Evolutionary conservation across 108 stramenopile species (phyloP), one percentile per base, ranked within the genome.

Genomic region (Stephanodiscus minutulus): DNA sequence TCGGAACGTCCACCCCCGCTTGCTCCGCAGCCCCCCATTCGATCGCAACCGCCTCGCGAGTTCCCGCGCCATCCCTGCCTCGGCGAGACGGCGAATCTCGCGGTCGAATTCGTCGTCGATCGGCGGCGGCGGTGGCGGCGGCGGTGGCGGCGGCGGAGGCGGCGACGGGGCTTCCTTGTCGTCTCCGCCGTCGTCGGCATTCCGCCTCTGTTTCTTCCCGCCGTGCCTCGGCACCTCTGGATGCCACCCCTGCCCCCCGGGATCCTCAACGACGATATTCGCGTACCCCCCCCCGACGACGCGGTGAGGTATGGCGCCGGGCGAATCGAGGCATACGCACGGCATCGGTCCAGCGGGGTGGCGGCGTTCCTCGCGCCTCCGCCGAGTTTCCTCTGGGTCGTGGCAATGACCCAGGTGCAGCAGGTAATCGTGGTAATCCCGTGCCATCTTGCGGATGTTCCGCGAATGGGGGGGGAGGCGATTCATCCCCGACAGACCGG

Each of bases 241-340:
- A n/a, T n/a, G n/a, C n/a, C n/a, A n/a, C n/a, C 6, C 35, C 35
- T 35, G 5, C n/a, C 39, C 39, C 39, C 11, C 39, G 0, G 8
- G 10, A 39, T 4, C 39, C 8, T 39, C 39, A 39, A 44, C 43
- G 13, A 15, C 15, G 9, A 53, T 3, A 25, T 24, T 53, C 52
- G 52, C 52, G 20, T 53, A 21, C 9, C 9, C 11, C 15, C 22
- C 24, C 2, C 50, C n/a, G n/a, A n/a, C 9, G 20, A 53, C 20
- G 27, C 52, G 25, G 11, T 4, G 10, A 8, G 52, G 9, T 1
- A 27, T 21, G 10, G 0, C 4, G 22, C 11, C 9, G 4, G 76
- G 68, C 13, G 76, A 66, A 53, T 77, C 76, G 18, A 77, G 76
- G 33, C 76, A 77, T 5, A 77, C 55, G 53, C 76, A 77, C 11